Evolutionary conservation across 768 basidiomycete species (phyloP), one percentile per base, ranked within the genome.

Genomic region (Phaeotremella skinneri): DNA sequence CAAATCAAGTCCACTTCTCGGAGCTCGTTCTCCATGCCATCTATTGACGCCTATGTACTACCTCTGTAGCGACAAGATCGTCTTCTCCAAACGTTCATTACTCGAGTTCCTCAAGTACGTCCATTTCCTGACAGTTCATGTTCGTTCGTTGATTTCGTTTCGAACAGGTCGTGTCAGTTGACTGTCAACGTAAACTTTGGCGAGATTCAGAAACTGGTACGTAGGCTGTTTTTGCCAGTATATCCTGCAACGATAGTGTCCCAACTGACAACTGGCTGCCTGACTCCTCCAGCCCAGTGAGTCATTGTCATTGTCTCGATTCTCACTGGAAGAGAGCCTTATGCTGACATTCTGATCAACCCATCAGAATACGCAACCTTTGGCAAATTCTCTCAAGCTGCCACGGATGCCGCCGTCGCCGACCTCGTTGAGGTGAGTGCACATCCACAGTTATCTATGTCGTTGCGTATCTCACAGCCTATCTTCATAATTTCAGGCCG

Each of bases 61-160:
- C 6, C 13, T 27, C 48, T 13, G 3, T 50, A 74, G 72, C 39
- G 72, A 74, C 55, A 74, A 74, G 69, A 75, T 77, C 52, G 73
- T 75, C 42, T 77, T 77, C 66, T 74, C 74, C 45, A 77, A 77
- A 56, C 56, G 76, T 48, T 75, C 74, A 50, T 55, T 77, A 52
- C 66, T 77, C 25, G 76, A 77, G 48, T 77, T 77, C 62, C 64
- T 77, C 48, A 77, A 77, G 76, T 76, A 34, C 20, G 73, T 58
- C 16, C 4, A 26, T 27, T 3, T 1, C 2, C 25, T 16, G 16
- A 5, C 25, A 29, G 16, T 27, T 32, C 17, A 14, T 21, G 23
- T 0, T 3, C 17, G 25, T 49, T 14, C 32, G 9, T 39, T 14
- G n/a, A 29, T 14, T 11, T 47, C 6, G 4, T 23, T 20, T 2